Evolutionary conservation across 1,139 yeast genomes (phyloP).

Genomic region (Lodderomyces pseudojiufengensis): DNA sequence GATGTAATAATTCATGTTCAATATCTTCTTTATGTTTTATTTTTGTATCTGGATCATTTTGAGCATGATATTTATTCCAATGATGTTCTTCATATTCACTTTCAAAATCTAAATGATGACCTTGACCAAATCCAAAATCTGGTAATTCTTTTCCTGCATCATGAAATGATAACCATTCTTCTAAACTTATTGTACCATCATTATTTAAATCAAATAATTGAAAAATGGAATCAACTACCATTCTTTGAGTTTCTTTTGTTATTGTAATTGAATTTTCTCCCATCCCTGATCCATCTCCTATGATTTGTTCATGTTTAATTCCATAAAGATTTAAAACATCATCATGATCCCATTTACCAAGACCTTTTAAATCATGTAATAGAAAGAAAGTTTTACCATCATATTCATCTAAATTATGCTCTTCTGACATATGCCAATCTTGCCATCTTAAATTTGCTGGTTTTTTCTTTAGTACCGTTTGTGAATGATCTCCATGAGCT

Average conservation of each 20-base stretch:
- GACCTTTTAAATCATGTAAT: conserved; percentile 65
- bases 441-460: conserved; percentile 65
- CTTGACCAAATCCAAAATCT: conserved; percentile 93
- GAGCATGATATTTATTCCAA: conserved; percentile 83
- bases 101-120: conserved; percentile 94
- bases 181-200: conserved; percentile 62
- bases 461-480: conserved; percentile 17
- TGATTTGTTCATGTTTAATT: conserved; percentile 60
- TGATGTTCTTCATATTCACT: conserved; percentile 92
- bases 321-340: conserved; percentile 87
- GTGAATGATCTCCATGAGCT: conserved; percentile 19
- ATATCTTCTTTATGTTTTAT: conserved; percentile 83
- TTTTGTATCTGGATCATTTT: conserved; percentile 76
- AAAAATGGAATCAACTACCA: conserved; percentile 56
- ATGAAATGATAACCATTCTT: conserved; percentile 71
- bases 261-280: conserved; percentile 49
- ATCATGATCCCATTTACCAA: conserved; percentile 49
- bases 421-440: conserved; percentile 86
- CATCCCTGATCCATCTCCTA: conserved; percentile 90
- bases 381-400: conserved; percentile 78
- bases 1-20: conserved; percentile 85
- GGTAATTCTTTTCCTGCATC: conserved; percentile 71
- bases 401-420: conserved; percentile 72
- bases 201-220: conserved; percentile 57
- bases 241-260: conserved; percentile 52